Base-by-base conservation (phyloP, 169 alveolate genomes). In the Cryptosporidium parvum region DNA sequence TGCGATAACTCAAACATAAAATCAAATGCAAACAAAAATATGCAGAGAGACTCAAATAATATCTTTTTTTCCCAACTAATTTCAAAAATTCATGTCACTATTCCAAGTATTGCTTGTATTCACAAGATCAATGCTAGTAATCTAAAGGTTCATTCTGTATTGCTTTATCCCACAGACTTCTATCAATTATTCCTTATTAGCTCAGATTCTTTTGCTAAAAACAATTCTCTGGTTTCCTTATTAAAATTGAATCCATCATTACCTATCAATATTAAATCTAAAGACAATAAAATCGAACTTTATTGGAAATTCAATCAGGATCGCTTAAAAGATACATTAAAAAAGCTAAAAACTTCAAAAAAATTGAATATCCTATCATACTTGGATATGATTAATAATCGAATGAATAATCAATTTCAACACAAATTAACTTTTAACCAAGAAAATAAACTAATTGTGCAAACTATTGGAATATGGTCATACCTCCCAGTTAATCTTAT, bases 21-120 rank as follows among this genome's bases (percentile, higher is more conserved):
- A 2, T 72, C 69, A 23, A 72, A 52, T 18, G 39, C 67, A 8
- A 72, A 70, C 62, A 72, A 72, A 33, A 53, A 12, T 9, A 29
- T 72, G 33, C 85, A 72, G 31, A 72, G 85, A 52, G 85, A 72
- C 21, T n/a, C 48, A 2, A 33, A 72, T 26, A 52, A 45, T 10
- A 48, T 72, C 8, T 52, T 72, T n/a, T 72, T 72, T 52, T 48
- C 85, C 14, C 51, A 72, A 23, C 29, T 72, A 29, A 18, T 72
- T 18, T 4, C 21, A 6, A 72, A 23, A 7, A 14, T 23, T 4
- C 7, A 3, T 52, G 10, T 8, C n/a, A 14, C 9, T 16, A 51
- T 51, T 35, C 85, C 85, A 51, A 72, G 69, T 29, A 72, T 72
- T 45, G 48, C 70, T 8, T 72, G 85, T 35, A 52, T 72, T 2